phyloP scores from a whole-genome alignment of 2,329 filamentous ascomycete species.

The Xylaria sp. region DNA sequence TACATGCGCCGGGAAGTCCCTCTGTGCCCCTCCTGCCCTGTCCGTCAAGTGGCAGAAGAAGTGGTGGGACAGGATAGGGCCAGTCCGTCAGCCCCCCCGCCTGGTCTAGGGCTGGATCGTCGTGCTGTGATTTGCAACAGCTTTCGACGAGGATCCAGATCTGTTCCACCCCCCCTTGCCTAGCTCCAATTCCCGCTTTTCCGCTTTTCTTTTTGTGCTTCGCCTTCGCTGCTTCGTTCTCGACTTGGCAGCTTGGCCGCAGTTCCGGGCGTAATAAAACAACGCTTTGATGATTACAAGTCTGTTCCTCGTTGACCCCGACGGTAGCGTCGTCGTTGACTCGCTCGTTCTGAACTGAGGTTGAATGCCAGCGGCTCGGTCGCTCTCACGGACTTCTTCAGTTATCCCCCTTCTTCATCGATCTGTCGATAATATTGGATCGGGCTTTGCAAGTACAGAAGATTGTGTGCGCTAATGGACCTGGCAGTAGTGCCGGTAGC shows the following conservation, averaged over 20 bases:
- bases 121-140: background rate
- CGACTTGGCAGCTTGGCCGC: too few relatives aligned
- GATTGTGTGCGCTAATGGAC: too few relatives aligned
- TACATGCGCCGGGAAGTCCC: background rate
- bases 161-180: background rate
- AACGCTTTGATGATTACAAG: background rate
- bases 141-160: background rate
- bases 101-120: background rate
- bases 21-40: background rate
- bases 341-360: background rate
- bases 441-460: background rate
- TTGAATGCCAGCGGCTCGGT: background rate
- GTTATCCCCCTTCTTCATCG: background rate
- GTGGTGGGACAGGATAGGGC: too few relatives aligned
- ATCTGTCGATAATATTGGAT: background rate
- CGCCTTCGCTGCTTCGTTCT: background rate
- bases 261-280: too few relatives aligned
- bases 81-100: too few relatives aligned
- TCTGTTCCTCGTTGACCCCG: background rate
- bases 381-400: background rate
- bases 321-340: background rate
- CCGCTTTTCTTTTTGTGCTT: background rate
- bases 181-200: background rate
- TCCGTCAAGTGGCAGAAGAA: too few relatives aligned
- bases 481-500: background rate